Base-by-base conservation (phyloP, 805 yeast genomes). In the Pichia rugopelliculosa region DNA sequence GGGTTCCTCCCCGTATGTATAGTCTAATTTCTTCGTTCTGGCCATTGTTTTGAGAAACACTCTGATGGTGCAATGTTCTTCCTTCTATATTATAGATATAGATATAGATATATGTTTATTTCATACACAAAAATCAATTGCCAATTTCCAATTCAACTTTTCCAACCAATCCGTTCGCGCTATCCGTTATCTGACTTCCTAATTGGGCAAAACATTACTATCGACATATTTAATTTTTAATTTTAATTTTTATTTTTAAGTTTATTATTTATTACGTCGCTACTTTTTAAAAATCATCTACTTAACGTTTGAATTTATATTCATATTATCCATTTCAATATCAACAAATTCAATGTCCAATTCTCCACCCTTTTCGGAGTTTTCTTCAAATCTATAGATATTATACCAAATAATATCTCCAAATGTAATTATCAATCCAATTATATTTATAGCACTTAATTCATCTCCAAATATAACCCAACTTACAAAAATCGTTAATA, bases 341-440 rank as follows among this genome's bases (percentile, higher is more conserved):
- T 55, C 58, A 23, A 45, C 49, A 40, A 47, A 55, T 26, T 53
- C 57, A 51, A 49, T 50, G 52, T 39, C 50, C 20, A 23, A 6
- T 22, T 30, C 44, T 6, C 24, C 37, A 8, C 27, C 45, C 11
- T 11, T 22, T 26, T 41, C 39, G 0, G 38, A 37, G 23, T 53
- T 53, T 44, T 69, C 67, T 13, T 62, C 56, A 42, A 64, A 75
- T 52, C 95, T 69, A 61, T 77, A 82, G 56, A 75, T 75, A 63
- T 91, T 91, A 66, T 93, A 93, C 79, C 90, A 85, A 18, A 78
- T 68, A 25, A 93, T 90, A 58, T 93, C 96, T 3, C 73, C 59
- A 44, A 93, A 69, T 0, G 97, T 88, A 8, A 91, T 67, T 0
- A 75, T 53, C 58, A 93, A 73, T 0, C 99, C 99, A 9, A 84